Base-by-base conservation (phyloP, 108 stramenopile species). In the Cyclotella sp. region DNA sequence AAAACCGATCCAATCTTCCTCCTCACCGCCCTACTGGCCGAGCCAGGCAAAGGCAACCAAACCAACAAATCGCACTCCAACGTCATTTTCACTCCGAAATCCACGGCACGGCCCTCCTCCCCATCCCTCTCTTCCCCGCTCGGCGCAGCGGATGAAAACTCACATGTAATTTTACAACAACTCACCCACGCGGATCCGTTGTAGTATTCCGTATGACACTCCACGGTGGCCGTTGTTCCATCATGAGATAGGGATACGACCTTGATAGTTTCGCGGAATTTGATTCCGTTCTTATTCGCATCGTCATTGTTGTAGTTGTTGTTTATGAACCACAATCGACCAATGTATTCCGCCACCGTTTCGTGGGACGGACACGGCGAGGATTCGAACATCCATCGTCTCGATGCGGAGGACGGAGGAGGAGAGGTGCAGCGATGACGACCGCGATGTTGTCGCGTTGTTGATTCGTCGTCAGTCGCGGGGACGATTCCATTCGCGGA, bases 1-100 rank as follows among this genome's bases (percentile, higher is more conserved):
- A 79, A 79, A 28, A 73, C 63, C 3, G 78, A 61, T 24, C 54
- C 13, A 28, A 79, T 79, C 52, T 79, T 79, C 10, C 68, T 69
- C 41, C 30, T 16, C 42, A 79, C 72, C 4, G 68, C 77, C 44
- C 42, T 71, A 28, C 43, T 64, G 10, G 77, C 77, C 19, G 65
- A 40, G 21, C 60, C 44, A 41, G 78, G 78, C 42, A 79, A 63
- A 18, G 78, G 78, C 59, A 79, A 45, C 77, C 77, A 78, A 65
- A 78, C 72, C n/a, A 79, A 60, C 43, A 79, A 43, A 44, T 79
- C 60, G n/a, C 72, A 68, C 1, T 73, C 78, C 30, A 79, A 73
- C 3, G 72, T 52, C 78, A 79, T 79, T 45, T 68, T 43, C 18
- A 79, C 72, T 51, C 63, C 42, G 42, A 24, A 10, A 3, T 4